phyloP scores from a whole-genome alignment of 768 basidiomycete species.

The Cystobasidium tubakii region DNA sequence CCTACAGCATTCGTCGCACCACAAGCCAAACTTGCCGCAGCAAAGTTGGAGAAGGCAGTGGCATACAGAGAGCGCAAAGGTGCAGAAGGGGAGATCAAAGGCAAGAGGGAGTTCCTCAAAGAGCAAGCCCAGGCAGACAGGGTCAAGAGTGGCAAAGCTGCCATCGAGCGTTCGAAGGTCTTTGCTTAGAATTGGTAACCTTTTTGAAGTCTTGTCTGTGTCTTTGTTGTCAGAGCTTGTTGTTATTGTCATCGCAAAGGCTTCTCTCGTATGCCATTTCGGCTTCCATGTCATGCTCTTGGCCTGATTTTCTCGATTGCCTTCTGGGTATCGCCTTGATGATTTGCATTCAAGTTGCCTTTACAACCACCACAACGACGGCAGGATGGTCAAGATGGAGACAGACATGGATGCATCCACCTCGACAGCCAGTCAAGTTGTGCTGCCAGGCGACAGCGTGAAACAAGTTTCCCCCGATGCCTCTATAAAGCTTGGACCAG shows the following conservation, averaged over 20 bases:
- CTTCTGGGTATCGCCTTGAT: background rate
- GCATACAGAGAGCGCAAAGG: slow-evolving; percentile 79
- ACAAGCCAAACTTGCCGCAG: slow-evolving; percentile 65
- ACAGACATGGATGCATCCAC: background rate
- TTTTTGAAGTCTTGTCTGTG: background rate
- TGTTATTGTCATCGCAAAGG: background rate
- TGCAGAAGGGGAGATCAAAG: slow-evolving; percentile 62
- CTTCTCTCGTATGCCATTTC: background rate
- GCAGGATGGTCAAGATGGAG: slow-evolving; percentile 24
- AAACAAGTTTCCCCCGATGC: background rate
- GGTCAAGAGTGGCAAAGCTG: slow-evolving; percentile 14
- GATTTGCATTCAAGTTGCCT: background rate
- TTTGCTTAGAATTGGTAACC: slow-evolving; percentile 59
- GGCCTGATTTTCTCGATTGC: background rate
- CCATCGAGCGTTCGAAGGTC: slow-evolving; percentile 72
- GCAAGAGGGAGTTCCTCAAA: slow-evolving; percentile 61
- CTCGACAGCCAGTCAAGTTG: background rate
- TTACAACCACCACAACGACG: background rate
- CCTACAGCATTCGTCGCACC: slow-evolving; percentile 82
- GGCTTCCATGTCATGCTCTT: background rate
- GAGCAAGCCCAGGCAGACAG: slow-evolving; percentile 62
- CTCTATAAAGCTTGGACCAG: slow-evolving; percentile 15
- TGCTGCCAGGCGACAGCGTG: slow-evolving; percentile 24
- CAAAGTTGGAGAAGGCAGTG: slow-evolving; percentile 66
- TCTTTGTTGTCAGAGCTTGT: background rate